Conservation (phyloP, 192 early-diverging fungal species). For the Lobosporangium transversale region DNA sequence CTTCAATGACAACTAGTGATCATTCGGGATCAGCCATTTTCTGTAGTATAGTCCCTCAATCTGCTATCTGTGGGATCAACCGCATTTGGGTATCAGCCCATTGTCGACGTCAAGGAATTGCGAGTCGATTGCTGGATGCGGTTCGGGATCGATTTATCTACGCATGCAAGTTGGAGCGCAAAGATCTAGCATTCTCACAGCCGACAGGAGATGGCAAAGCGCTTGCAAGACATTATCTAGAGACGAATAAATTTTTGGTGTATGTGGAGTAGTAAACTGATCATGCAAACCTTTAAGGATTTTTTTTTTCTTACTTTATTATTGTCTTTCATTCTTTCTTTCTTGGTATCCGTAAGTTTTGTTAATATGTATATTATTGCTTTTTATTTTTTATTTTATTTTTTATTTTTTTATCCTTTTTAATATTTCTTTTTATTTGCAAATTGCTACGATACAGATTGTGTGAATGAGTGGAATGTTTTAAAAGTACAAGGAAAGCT, state of each 20-base stretch:
- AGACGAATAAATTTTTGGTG: conserved; percentile 53
- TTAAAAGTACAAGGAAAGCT: no score
- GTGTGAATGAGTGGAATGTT: no score
- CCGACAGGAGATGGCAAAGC: conserved; percentile 60
- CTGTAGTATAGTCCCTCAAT: conserved; percentile 48
- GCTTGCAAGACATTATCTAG: conserved; percentile 49
- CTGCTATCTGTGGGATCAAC: conserved; percentile 57
- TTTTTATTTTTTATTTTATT: no score
- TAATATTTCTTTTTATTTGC: no score
- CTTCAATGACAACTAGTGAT: not conserved
- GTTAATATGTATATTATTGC: no score
- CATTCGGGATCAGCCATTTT: conserved; percentile 40
- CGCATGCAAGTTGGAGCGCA: conserved; percentile 41
- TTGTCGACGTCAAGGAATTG: conserved; percentile 48
- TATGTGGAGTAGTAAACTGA: conserved; percentile 55
- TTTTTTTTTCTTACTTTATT: no score
- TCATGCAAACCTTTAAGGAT: no score
- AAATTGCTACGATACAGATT: no score
- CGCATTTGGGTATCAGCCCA: conserved; percentile 58
- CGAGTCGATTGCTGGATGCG: conserved; percentile 49
- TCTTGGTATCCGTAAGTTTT: no score
- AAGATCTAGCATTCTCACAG: conserved; percentile 57
- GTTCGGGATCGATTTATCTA: conserved; percentile 56
- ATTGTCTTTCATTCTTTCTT: no score
- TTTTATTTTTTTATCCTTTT: no score